Evolutionary conservation across 2,329 filamentous ascomycete species (phyloP).

Genomic region (Thielaviopsis musarum): DNA sequence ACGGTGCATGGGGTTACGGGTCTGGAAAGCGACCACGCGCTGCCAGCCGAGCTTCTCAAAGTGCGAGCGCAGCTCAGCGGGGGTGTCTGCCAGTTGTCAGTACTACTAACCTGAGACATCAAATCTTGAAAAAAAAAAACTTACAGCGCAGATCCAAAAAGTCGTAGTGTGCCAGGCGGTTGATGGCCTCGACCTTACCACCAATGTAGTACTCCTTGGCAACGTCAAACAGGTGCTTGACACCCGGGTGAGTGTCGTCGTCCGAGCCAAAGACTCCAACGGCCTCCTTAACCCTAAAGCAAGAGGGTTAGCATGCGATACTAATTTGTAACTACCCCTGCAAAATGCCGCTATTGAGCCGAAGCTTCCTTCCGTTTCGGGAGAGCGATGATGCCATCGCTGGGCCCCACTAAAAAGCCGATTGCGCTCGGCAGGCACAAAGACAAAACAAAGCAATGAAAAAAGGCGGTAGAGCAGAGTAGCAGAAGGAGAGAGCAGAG

Average conservation of each 20-base stretch:
- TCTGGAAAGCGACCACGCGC: constrained; percentile 97
- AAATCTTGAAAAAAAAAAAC: constrained; percentile 21
- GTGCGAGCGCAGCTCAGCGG: constrained; percentile 83
- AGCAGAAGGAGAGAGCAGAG: no score
- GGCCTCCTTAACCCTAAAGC: constrained; percentile 61
- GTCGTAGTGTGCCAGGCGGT: constrained; percentile 95
- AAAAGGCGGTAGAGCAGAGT: not conserved
- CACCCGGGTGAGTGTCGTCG: constrained; percentile 77
- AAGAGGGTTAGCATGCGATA: not conserved
- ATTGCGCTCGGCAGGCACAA: not conserved
- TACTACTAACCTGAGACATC: not conserved
- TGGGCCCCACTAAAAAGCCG: constrained; percentile 8
- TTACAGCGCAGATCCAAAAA: constrained; percentile 89
- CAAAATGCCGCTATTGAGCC: not conserved
- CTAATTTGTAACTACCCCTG: not conserved
- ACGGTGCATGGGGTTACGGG: constrained; percentile 96
- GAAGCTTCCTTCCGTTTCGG: constrained; percentile 1
- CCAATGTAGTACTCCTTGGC: constrained; percentile 84
- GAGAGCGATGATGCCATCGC: constrained; percentile 11
- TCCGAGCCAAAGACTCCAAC: constrained; percentile 86
- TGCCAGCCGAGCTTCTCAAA: constrained; percentile 99
- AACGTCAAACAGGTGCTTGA: constrained; percentile 72
- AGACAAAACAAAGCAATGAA: not conserved
- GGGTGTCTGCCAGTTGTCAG: constrained; percentile 45
- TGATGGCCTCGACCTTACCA: constrained; percentile 89